Evolutionary conservation across 2,329 filamentous ascomycete species (phyloP).

Genomic region (Penicillium sp.): DNA sequence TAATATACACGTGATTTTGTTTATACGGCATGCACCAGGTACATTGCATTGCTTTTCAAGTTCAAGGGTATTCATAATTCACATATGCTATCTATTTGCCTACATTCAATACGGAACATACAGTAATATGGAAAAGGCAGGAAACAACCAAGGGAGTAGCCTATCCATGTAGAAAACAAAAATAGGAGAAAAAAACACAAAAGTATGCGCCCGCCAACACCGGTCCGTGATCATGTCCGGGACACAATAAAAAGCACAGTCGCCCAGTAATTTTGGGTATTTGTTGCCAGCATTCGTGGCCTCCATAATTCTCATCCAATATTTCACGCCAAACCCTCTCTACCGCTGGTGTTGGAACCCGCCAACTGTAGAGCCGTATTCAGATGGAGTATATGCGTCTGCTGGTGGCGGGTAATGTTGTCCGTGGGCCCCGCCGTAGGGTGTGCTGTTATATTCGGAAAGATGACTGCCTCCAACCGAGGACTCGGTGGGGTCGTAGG

Average conservation of each 20-base stretch:
- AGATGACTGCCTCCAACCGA: constrained; percentile 35
- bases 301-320: not conserved
- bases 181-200: constrained; percentile 13
- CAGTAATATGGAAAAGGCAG: constrained; percentile 3
- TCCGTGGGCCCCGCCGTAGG: constrained; percentile 43
- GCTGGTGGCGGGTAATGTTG: constrained; percentile 21
- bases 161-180: constrained; percentile 10
- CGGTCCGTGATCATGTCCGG: constrained; percentile 32
- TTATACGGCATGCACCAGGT: not conserved
- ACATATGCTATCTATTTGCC: constrained; percentile 8
- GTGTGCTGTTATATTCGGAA: constrained; percentile 40
- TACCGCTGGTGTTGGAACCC: constrained; percentile 16
- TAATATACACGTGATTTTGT: not conserved
- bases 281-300: constrained; percentile 13
- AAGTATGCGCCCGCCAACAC: constrained; percentile 33
- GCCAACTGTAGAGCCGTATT: constrained; percentile 17
- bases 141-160: not conserved
- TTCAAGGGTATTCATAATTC: constrained; percentile 2
- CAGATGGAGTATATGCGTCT: constrained; percentile 12
- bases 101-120: constrained; percentile 5
- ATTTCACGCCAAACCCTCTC: constrained; percentile 12
- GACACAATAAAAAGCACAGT: constrained; percentile 20
- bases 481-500: constrained; percentile 41
- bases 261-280: constrained; percentile 20
- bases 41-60: not conserved